Base-by-base conservation (phyloP, 108 stramenopile species). In the Fragilaria crotonensis region DNA sequence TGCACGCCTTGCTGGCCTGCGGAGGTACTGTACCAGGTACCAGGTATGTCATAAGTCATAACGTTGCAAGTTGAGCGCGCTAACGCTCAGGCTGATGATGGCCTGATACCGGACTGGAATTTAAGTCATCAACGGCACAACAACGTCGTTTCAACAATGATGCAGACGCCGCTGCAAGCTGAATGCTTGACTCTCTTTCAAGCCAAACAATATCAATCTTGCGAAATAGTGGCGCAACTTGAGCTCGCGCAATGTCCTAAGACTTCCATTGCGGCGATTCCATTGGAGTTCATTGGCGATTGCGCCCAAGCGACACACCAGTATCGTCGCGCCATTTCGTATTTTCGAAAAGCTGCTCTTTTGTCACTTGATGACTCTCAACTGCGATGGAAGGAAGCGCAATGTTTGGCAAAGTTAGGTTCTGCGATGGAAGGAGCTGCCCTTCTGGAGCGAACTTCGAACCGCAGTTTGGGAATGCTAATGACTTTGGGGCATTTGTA, bases 401-500 rank as follows among this genome's bases (percentile, higher is more conserved):
- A 82, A 29, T 80, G 80, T 33, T 51, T 91, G 25, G 68, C 80
- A 20, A 62, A 71, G 19, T 58, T 78, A 2, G 89, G 85, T 25
- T 78, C 67, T 25, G 67, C 83, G 14, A 76, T 79, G 17, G 89
- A 90, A 51, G 89, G 84, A 11, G 52, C 80, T 30, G 63, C 80
- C 3, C 78, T 90, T n/a, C 63, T 87, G 45, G 89, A 86, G 60
- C 54, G 64, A 22, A 76, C 76, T 17, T 81, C 83, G 21, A 71
- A 72, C 23, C 57, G 78, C 61, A 68, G 53, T 23, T 44, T 87
- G 33, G 75, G 72, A 30, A 79, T 81, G 47, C 65, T 67, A 48
- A 90, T 90, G 89, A 60, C 72, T 19, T 67, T 85, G 44, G 89
- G 85, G 1, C 60, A 80, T 59, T 66, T 90, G 22, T 80, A 81